Evolutionary conservation across 2,329 filamentous ascomycete genomes (phyloP).

Genomic region (Trichoderma koningiopsis): DNA sequence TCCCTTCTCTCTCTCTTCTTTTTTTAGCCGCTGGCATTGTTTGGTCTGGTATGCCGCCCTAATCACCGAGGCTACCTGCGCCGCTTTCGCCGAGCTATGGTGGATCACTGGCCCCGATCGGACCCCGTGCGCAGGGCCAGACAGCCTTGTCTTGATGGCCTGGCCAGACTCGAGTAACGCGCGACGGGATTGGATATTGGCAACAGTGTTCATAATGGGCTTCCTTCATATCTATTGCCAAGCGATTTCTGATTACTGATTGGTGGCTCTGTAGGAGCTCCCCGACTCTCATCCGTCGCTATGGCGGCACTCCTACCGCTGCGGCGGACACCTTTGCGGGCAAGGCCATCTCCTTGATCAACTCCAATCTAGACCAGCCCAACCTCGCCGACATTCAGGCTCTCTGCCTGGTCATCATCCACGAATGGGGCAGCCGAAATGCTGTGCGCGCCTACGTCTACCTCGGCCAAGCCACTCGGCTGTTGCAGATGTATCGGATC

Average conservation of each 20-base stretch:
- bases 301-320: slow-evolving; percentile 57
- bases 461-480: slow-evolving; percentile 63
- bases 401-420: slow-evolving; percentile 61
- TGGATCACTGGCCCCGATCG: slow-evolving; percentile 14
- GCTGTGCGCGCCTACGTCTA: slow-evolving; percentile 65
- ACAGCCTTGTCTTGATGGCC: neutral
- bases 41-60: neutral
- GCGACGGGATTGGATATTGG: neutral
- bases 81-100: slow-evolving; percentile 1
- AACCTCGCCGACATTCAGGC: slow-evolving; percentile 63
- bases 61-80: neutral
- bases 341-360: slow-evolving; percentile 60
- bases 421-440: slow-evolving; percentile 64
- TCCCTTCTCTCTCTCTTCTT: slow-evolving; percentile 29
- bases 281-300: slow-evolving; percentile 57
- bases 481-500: slow-evolving; percentile 66
- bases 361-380: slow-evolving; percentile 60
- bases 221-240: neutral
- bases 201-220: neutral
- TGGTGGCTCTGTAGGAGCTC: slow-evolving; percentile 51
- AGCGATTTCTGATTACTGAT: neutral
- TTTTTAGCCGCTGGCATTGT: neutral
- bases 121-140: neutral
- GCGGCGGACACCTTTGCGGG: slow-evolving; percentile 62
- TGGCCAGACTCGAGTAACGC: neutral